Conservation (phyloP, 2,329 filamentous ascomycete genomes). For the Alternaria postmessia region DNA sequence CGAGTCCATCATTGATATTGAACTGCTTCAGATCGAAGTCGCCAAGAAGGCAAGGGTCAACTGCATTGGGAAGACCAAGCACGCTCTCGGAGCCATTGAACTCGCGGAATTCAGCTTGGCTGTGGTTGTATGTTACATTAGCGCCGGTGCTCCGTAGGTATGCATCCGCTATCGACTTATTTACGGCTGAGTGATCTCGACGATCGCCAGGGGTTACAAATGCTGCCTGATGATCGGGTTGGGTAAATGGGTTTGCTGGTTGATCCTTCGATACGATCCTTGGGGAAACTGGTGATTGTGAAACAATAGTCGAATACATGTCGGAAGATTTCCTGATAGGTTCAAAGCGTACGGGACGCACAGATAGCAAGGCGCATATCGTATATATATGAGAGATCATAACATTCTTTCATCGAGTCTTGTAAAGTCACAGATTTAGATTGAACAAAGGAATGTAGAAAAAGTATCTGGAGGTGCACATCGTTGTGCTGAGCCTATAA, state of each 20-base stretch:
- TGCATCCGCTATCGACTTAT: conserved; percentile 2
- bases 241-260: not conserved
- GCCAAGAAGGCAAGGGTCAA: conserved; percentile 8
- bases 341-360: conserved; percentile 4
- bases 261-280: conserved; percentile 1
- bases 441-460: conserved; percentile 27
- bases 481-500: conserved; percentile 25
- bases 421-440: conserved; percentile 19
- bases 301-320: conserved; percentile 9
- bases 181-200: not conserved
- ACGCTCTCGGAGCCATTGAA: conserved; percentile 9
- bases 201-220: not conserved
- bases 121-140: conserved; percentile 2
- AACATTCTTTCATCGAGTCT: conserved; percentile 27
- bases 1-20: not conserved
- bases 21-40: conserved; percentile 9
- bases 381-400: conserved; percentile 29
- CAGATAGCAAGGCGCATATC: conserved; percentile 12
- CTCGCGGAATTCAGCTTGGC: conserved; percentile 11
- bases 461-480: conserved; percentile 12
- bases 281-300: conserved; percentile 8
- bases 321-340: conserved; percentile 7
- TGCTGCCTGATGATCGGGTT: not conserved
- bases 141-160: conserved; percentile 7
- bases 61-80: conserved; percentile 13